Evolutionary conservation across 345 rosid genomes (phyloP), one percentile per base, ranked within the genome.

Genomic region (Cardiospermum halicacabum): DNA sequence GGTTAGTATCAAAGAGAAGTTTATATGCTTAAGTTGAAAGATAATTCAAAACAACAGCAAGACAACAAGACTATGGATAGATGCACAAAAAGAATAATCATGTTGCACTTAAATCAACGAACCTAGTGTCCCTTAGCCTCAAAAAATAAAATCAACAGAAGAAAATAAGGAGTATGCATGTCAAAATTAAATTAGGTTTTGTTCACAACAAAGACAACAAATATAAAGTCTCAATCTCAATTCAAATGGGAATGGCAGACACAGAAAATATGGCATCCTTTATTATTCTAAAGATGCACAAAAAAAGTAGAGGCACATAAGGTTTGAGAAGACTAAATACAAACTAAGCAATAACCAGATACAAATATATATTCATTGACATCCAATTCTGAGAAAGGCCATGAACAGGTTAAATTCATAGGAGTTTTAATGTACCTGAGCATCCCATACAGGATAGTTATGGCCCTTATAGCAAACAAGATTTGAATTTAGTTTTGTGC

Each of bases 391-490:
- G 27, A 45, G 28, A 45, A n/a, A 27, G 39, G 19, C 11, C 11
- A 51, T 54, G 9, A 5, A 53, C 50, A 57, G 12, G 28, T 50
- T 58, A 76, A 56, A 60, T 26, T 40, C 49, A 34, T 5, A 21
- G 27, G 24, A 36, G 50, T 31, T 32, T 50, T 71, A 27, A 62
- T 43, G 62, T 78, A 91, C 99, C 96, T 94, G 91, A 65, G 80
- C 99, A 75, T 91, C 99, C 96, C 97, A 91, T n/a, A 94, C 97
- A 64, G 97, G 96, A 75, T 89, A 94, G 73, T 94, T 94, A 63
- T 94, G 99, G 73, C 99, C 97, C 81, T 91, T 91, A 85, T 91
- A 94, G 79, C 97, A 89, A 50, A 95, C 99, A 53, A 89, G 96
- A 83, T 89, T 95, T 55, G 97, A 93, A 77, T 95, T 91, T 69